These are phyloP conservation scores for Saprolegnia parasitica DNA, from an alignment of 352 stramenopile species.

Conservation along the genomic window DNA sequence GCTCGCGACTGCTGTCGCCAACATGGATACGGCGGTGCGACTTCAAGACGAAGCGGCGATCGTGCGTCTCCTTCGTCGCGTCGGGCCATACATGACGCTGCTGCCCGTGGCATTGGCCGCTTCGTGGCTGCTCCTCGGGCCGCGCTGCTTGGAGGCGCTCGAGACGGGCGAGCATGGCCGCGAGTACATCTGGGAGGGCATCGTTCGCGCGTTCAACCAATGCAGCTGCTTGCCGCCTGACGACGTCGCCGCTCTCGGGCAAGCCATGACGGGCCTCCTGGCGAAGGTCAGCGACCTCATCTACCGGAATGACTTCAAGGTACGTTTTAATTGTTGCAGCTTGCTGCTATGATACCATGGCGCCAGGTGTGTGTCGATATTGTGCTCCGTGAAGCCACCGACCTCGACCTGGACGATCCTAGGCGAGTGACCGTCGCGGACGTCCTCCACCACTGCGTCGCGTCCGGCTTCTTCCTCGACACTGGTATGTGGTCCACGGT, in stretches of 20 bases:
- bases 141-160: not conserved
- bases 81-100: constrained; percentile 20
- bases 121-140: not conserved
- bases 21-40: not conserved
- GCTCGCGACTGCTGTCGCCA: not conserved
- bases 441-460: not conserved
- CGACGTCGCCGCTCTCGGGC: constrained; percentile 6
- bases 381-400: constrained; percentile 21
- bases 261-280: not conserved
- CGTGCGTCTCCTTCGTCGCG: constrained; percentile 5
- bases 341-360: not conserved
- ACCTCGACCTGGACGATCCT: constrained; percentile 20
- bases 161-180: not conserved
- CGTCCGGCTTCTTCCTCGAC: not conserved
- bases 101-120: constrained; percentile 13
- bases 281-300: not conserved
- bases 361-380: constrained; percentile 25
- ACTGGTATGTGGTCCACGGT: not conserved
- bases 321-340: not conserved
- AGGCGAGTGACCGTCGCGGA: not conserved
- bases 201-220: constrained; percentile 24
- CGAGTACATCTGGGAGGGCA: constrained; percentile 28
- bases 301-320: constrained; percentile 20
- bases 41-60: constrained; percentile 6
- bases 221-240: not conserved